phyloP scores from a whole-genome alignment of 768 basidiomycete species.

The Tubosaeta sp. region DNA sequence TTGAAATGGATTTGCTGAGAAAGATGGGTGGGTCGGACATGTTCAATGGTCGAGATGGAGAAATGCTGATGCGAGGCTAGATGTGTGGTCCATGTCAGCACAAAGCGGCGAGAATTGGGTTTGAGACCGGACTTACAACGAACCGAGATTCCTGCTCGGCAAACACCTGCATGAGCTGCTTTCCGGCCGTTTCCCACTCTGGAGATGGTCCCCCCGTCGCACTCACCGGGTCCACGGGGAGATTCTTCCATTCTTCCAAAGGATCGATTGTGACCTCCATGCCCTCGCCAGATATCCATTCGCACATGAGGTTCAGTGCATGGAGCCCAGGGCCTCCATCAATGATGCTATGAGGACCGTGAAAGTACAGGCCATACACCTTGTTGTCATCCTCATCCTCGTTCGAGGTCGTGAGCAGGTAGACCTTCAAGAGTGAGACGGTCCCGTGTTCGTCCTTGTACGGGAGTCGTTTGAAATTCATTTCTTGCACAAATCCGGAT shows the following conservation, averaged over 20 bases:
- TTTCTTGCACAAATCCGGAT: slow-evolving; percentile 13
- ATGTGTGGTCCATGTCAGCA: background rate
- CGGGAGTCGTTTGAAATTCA: slow-evolving; percentile 16
- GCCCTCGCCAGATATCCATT: slow-evolving; percentile 18
- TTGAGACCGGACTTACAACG: slow-evolving; percentile 5
- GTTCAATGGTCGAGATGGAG: slow-evolving; percentile 5
- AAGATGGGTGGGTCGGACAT: slow-evolving; percentile 8
- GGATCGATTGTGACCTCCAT: slow-evolving; percentile 9
- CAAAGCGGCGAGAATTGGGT: too few relatives aligned
- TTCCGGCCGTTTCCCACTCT: slow-evolving; percentile 16
- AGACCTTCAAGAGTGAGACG: slow-evolving; percentile 1
- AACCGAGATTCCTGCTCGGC: slow-evolving; percentile 1
- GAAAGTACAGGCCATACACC: slow-evolving; percentile 23
- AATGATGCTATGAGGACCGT: slow-evolving; percentile 19
- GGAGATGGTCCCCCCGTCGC: slow-evolving; percentile 21
- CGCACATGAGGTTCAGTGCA: slow-evolving; percentile 20
- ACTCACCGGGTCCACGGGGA: slow-evolving; percentile 23
- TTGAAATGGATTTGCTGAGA: background rate
- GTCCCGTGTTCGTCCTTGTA: slow-evolving; percentile 8
- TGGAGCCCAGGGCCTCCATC: slow-evolving; percentile 21
- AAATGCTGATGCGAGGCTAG: slow-evolving; percentile 8
- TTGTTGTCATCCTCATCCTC: background rate
- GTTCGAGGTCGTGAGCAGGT: slow-evolving; percentile 11
- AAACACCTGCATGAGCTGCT: slow-evolving; percentile 11
- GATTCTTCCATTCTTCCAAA: slow-evolving; percentile 23